Conservation (phyloP, 2,329 filamentous ascomycete genomes). For the Trichophyton mentagrophytes region DNA sequence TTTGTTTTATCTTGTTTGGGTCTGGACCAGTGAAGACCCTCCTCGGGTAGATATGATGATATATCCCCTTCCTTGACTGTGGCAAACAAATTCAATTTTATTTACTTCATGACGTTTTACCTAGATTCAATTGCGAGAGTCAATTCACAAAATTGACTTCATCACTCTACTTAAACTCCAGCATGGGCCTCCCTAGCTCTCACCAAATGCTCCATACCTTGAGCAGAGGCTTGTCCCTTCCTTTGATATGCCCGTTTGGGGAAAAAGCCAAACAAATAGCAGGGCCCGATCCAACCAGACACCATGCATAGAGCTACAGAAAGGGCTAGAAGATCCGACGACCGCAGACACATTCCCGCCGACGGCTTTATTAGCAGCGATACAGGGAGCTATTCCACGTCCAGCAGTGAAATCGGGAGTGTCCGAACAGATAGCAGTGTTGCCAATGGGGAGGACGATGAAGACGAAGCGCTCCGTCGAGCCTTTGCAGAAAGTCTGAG, state of each 20-base stretch:
- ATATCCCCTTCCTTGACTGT: not conserved
- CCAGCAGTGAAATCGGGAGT: not conserved
- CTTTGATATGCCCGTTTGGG: too few relatives aligned
- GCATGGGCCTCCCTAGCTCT: not conserved
- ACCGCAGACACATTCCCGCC: not conserved
- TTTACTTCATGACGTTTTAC: not conserved
- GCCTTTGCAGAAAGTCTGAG: not conserved
- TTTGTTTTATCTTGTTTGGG: not conserved
- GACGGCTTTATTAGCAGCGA: not conserved
- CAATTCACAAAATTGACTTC: not conserved
- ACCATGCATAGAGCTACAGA: not conserved
- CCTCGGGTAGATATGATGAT: not conserved
- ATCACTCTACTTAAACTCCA: not conserved
- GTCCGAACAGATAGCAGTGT: not conserved
- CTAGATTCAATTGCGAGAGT: not conserved
- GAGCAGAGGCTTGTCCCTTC: too few relatives aligned
- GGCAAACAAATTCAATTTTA: constrained; percentile 1
- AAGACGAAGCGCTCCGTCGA: constrained; percentile 9
- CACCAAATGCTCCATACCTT: too few relatives aligned
- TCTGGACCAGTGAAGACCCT: not conserved
- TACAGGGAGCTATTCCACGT: not conserved
- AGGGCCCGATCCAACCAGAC: not conserved
- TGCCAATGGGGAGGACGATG: not conserved
- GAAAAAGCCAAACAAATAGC: not conserved
- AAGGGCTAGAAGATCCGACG: not conserved